Evolutionary conservation across 2,329 filamentous ascomycete genomes (phyloP), one percentile per base, ranked within the genome.

Genomic region (Aquanectria penicillioides): DNA sequence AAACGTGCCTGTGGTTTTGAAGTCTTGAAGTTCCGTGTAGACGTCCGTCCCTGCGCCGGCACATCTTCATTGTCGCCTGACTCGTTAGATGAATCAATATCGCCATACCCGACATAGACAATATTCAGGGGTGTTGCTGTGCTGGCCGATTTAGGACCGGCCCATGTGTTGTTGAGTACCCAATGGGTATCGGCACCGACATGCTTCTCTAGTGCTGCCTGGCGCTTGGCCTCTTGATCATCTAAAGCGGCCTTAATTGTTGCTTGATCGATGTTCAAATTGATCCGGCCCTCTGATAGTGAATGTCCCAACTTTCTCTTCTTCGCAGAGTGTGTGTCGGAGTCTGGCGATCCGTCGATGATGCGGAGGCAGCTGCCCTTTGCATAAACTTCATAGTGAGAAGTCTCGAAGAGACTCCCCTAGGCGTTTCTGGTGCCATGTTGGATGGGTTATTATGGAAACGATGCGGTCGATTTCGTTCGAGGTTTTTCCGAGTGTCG

Each of bases 351-450:
- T 15, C 79, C 47, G 76, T 71, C 59, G 70, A 77, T 28, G 80
- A 79, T 46, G 79, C 80, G 20, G 89, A 85, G 46, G 89, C 87
- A 46, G 88, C 90, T 62, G 91, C 91, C 70, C 94, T 87, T 81
- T 97, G 94, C 94, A 97, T 97, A 74, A 97, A 97, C 81, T 97
- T 97, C 93, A 97, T 97, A 31, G 91, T 94, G 72, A 96, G 83
- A 43, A 97, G 88, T 66, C 93, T 89, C 58, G 90, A 94, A 63
- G 94, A 97, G 88, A 96, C 93, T 40, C 83, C 83, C 76, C 85
- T 85, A 41, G 86, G 81, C 59, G 81, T 87, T 71, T 81, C 78
- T 60, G 83, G 77, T 67, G 83, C 76, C 75, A 83, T 82, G 43
- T 8, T 65, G 41, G 48, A 9, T 11, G 29, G 9, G 10, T 10